These are phyloP conservation scores for Areca catechu DNA, from an alignment of 176 grass and related monocot genomes.

Conservation along the genomic window DNA sequence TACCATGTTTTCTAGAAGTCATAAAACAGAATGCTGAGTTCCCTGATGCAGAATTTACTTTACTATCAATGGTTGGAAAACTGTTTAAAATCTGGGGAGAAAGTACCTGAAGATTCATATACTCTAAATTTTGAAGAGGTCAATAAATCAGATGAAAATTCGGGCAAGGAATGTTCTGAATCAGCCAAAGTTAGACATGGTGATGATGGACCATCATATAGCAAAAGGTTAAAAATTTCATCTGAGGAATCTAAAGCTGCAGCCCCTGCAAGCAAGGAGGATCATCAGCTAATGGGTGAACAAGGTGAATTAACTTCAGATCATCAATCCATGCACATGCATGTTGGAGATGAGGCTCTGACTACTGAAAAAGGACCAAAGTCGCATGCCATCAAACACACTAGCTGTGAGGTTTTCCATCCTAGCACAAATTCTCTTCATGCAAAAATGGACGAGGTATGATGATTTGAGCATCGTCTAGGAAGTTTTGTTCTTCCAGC, in stretches of 20 bases:
- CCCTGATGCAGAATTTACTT: conserved; percentile 37
- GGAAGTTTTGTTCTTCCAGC: no score
- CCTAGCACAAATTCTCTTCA: conserved; percentile 16
- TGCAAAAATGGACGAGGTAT: conserved; percentile 33
- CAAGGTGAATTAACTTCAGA: conserved; percentile 5
- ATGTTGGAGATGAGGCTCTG: conserved; percentile 10
- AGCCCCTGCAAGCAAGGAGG: conserved; percentile 3
- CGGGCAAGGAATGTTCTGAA: conserved; percentile 8
- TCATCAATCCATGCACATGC: conserved; percentile 4
- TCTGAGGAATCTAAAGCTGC: conserved; percentile 2
- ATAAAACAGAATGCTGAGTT: no score
- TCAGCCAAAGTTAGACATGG: not conserved
- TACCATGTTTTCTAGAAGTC: no score
- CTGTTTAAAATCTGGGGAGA: conserved; percentile 62
- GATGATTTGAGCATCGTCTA: not conserved
- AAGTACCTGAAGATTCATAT: conserved; percentile 42
- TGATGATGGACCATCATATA: conserved; percentile 1
- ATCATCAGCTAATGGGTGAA: not conserved
- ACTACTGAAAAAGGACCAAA: conserved; percentile 16
- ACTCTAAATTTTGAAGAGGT: conserved; percentile 39
- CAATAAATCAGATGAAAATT: conserved; percentile 21
- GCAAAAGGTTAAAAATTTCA: conserved; percentile 37
- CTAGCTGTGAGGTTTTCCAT: conserved; percentile 21
- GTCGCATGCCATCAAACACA: conserved; percentile 15
- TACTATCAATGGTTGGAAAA: conserved; percentile 64